A percentile compares a stretch with the other conserved stretches of the same genome.
phyloP scores from a whole-genome alignment of 805 yeast genomes.

The Candida michaelii region DNA sequence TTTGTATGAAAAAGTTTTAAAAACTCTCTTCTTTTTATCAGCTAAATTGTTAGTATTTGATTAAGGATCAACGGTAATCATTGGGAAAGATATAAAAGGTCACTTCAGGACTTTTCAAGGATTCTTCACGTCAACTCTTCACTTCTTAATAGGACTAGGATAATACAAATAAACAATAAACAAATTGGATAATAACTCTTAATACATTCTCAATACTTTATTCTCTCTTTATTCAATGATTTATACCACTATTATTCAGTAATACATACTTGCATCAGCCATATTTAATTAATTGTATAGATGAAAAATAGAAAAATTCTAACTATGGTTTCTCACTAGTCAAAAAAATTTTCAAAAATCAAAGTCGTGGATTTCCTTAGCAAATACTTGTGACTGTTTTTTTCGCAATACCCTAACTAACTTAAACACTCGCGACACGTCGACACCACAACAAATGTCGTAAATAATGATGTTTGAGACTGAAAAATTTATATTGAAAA shows the following conservation, averaged over 20 bases:
- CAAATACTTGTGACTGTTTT: slow-evolving; percentile 8
- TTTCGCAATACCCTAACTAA: too few relatives aligned
- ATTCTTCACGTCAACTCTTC: too few relatives aligned
- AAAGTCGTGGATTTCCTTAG: not conserved
- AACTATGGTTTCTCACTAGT: slow-evolving; percentile 4
- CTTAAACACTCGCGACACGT: slow-evolving; percentile 2
- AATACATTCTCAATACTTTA: too few relatives aligned
- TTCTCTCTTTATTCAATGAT: too few relatives aligned
- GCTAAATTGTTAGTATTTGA: slow-evolving; percentile 23
- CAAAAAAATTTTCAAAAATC: slow-evolving; percentile 3
- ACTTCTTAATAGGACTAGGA: too few relatives aligned
- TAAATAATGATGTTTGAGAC: not conserved
- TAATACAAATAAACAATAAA: too few relatives aligned
- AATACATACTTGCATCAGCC: slow-evolving; percentile 39
- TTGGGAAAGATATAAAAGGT: too few relatives aligned
- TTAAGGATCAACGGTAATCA: not conserved
- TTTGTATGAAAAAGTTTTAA: slow-evolving; percentile 97
- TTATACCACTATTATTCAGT: not conserved
- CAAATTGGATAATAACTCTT: too few relatives aligned
- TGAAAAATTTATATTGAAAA: not conserved
- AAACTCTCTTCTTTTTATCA: slow-evolving; percentile 81
- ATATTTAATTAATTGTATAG: slow-evolving; percentile 19
- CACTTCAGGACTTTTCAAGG: too few relatives aligned
- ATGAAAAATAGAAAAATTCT: slow-evolving; percentile 7
- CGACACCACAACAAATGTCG: slow-evolving; percentile 4